Base-by-base conservation (phyloP, 768 basidiomycete genomes). In the Russula dissimulans region DNA sequence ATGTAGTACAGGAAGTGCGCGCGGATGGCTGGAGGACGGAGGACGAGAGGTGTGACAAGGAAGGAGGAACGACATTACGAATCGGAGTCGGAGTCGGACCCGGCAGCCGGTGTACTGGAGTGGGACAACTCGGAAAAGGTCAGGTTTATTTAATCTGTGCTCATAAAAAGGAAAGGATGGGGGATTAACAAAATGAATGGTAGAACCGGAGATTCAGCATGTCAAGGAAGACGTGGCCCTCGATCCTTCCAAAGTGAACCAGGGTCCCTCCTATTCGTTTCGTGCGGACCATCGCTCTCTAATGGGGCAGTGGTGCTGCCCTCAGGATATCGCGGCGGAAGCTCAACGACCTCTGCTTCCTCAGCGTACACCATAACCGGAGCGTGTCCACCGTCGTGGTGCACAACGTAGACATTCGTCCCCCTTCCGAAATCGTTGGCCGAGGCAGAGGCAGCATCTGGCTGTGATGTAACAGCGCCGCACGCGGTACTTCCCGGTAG, bases 361-460 rank as follows among this genome's bases (percentile, higher is more conserved):
- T 76, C 73, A 55, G 81, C 78, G 63, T 79, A 82, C 18, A 83
- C 80, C 3, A 81, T 81, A 43, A 85, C 79, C 1, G 83, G 83
- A 17, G 81, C 70, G 15, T 76, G 68, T 11, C 82, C 79, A n/a
- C 75, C 76, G 65, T 84, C 82, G 65, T 84, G 83, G 63, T 84
- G 84, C 36, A 85, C 76, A 43, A 83, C 80, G 62, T 83, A 83
- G 9, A 83, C 77, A 22, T 67, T 71, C 74, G 74, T 43, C 64
- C 53, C 29, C 54, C 60, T 45, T 18, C 36, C 57, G 32, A 50
- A 38, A 17, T 50, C 29, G 14, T 36, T 26, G 22, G 22, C 57
- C 29, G 57, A 45, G 31, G 44, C n/a, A 64, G 65, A 34, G 59
- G 54, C 10, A 44, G 38, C 44, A 43, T 42, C 45, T 48, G 51